These are phyloP conservation scores for Esteya vermicola DNA, from an alignment of 2,329 filamentous ascomycete species.

Conservation along the genomic window DNA sequence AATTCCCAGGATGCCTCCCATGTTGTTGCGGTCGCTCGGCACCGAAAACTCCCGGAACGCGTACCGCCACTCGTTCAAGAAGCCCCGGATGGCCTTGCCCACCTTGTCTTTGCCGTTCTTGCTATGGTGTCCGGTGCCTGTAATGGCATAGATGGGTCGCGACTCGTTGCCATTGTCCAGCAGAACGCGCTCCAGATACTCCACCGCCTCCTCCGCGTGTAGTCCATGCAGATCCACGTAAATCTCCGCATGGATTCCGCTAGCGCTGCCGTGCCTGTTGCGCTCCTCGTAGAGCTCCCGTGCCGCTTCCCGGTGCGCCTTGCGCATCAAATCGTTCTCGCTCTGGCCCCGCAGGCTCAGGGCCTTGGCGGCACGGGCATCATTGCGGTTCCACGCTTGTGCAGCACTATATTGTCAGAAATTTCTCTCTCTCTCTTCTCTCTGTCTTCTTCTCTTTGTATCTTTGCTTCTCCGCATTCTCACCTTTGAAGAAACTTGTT, in stretches of 20 bases:
- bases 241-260: conserved; percentile 62
- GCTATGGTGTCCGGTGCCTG: conserved; percentile 90
- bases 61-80: conserved; percentile 91
- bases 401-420: conserved; percentile 50
- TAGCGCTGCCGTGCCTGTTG: conserved; percentile 49
- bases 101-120: conserved; percentile 99
- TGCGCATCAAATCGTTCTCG: conserved; percentile 94
- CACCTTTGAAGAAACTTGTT: conserved; percentile 96
- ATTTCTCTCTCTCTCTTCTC: background rate
- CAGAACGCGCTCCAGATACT: conserved; percentile 80
- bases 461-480: background rate
- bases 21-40: conserved; percentile 73
- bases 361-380: conserved; percentile 89
- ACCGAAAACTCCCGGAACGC: conserved; percentile 93
- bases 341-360: conserved; percentile 87
- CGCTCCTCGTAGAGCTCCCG: conserved; percentile 85
- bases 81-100: conserved; percentile 79
- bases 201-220: conserved; percentile 93
- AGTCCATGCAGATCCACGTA: conserved; percentile 96
- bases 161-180: conserved; percentile 63
- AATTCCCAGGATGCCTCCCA: conserved; percentile 62
- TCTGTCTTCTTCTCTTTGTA: background rate
- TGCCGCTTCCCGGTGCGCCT: conserved; percentile 89
- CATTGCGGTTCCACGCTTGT: conserved; percentile 97
- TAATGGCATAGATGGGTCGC: conserved; percentile 84